Evolutionary conservation across 192 early-diverging fungal genomes (phyloP).

Genomic region (Backusella australiensis): DNA sequence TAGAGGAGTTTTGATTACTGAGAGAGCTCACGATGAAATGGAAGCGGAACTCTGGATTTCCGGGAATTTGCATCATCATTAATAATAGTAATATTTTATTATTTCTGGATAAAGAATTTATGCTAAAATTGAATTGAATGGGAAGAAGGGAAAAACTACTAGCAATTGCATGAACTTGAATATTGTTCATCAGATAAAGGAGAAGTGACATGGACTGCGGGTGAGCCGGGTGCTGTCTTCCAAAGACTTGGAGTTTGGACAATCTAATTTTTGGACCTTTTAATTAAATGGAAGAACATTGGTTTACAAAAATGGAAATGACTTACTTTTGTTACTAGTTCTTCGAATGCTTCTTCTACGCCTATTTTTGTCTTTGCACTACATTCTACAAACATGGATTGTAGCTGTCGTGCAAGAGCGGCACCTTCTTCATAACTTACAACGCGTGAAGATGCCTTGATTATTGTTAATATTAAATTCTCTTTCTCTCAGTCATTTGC

Average conservation of each 20-base stretch:
- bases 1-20: background rate
- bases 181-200: background rate
- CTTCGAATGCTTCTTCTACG: constrained; percentile 92
- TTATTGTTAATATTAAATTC: background rate
- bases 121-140: background rate
- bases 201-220: background rate
- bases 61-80: background rate
- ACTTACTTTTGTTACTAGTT: constrained; percentile 85
- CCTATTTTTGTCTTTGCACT: constrained; percentile 93
- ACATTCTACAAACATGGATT: constrained; percentile 94
- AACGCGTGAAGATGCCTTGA: constrained; percentile 56
- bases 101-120: background rate
- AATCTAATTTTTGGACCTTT: background rate
- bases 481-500: constrained; percentile 24
- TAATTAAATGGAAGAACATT: background rate
- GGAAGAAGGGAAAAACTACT: background rate
- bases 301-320: background rate
- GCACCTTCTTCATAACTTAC: constrained; percentile 88
- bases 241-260: constrained; percentile 6
- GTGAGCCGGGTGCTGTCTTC: background rate
- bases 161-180: background rate
- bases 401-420: constrained; percentile 84
- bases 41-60: background rate
- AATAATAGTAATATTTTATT: background rate
- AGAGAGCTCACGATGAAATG: background rate